phyloP scores from a whole-genome alignment of 306 rosid species.

The Phaseolus lunatus region DNA sequence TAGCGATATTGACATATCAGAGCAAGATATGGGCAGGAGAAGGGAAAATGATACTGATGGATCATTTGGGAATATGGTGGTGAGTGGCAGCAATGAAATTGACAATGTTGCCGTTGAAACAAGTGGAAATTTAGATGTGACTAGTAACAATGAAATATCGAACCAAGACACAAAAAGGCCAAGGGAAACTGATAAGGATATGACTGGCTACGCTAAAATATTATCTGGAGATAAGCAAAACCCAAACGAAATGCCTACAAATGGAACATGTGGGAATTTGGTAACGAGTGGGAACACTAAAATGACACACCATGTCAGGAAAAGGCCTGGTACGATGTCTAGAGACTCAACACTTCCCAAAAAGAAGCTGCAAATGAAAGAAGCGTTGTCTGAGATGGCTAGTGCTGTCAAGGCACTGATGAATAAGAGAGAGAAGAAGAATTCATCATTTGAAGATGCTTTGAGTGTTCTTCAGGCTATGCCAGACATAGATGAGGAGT shows the following conservation, averaged over 20 bases:
- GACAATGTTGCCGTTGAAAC: constrained; percentile 36
- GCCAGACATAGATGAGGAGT: constrained; percentile 73
- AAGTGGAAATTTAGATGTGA: constrained; percentile 40
- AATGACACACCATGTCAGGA: constrained; percentile 44
- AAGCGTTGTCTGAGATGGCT: constrained; percentile 67
- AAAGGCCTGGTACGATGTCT: constrained; percentile 40
- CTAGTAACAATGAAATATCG: constrained; percentile 44
- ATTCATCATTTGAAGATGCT: constrained; percentile 58
- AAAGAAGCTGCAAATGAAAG: constrained; percentile 51
- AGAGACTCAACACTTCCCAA: constrained; percentile 30
- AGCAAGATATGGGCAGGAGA: constrained; percentile 43
- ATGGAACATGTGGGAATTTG: constrained; percentile 40
- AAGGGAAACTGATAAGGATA: constrained; percentile 25
- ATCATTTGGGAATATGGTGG: constrained; percentile 43
- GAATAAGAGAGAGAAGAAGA: constrained; percentile 46
- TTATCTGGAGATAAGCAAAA: constrained; percentile 42
- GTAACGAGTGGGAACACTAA: constrained; percentile 33
- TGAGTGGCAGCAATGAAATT: constrained; percentile 41
- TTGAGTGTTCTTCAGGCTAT: constrained; percentile 70
- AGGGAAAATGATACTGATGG: constrained; percentile 34
- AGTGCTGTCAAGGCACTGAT: constrained; percentile 61
- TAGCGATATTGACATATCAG: constrained; percentile 42
- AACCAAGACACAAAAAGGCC: constrained; percentile 52
- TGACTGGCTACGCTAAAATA: constrained; percentile 36
- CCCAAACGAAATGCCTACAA: constrained; percentile 10